A percentile compares a stretch with the other conserved stretches of the same genome.
phyloP scores from a whole-genome alignment of 1,139 yeast species.

The Zygoascus meyerae region DNA sequence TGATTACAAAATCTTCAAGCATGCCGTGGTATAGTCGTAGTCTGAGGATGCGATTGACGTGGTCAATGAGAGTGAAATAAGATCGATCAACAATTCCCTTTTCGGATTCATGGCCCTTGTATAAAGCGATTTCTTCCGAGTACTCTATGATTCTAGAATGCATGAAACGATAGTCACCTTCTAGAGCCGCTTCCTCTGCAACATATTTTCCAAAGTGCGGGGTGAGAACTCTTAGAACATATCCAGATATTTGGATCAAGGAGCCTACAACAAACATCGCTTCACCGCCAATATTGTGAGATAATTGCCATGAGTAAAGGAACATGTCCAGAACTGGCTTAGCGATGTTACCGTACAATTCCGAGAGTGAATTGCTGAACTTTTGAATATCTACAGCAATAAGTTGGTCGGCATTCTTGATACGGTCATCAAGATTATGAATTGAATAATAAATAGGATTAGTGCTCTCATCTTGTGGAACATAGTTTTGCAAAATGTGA shows the following conservation, averaged over 20 bases:
- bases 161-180: constrained; percentile 76
- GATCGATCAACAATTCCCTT: constrained; percentile 71
- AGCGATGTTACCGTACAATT: constrained; percentile 78
- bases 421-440: constrained; percentile 53
- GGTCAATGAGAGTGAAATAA: constrained; percentile 75
- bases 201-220: constrained; percentile 89
- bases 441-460: constrained; percentile 43
- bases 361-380: constrained; percentile 64
- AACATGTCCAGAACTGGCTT: constrained; percentile 80
- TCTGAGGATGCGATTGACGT: constrained; percentile 71
- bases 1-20: constrained; percentile 60
- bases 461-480: constrained; percentile 41
- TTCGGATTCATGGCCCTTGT: constrained; percentile 78
- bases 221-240: constrained; percentile 64
- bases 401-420: constrained; percentile 77
- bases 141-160: constrained; percentile 77
- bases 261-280: constrained; percentile 78
- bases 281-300: constrained; percentile 72
- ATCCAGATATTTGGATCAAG: constrained; percentile 75
- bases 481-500: constrained; percentile 57
- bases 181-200: constrained; percentile 69
- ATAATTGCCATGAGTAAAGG: constrained; percentile 75
- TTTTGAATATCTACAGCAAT: constrained; percentile 74
- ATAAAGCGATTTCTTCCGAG: constrained; percentile 81
- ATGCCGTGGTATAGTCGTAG: constrained; percentile 71